These are phyloP conservation scores for Arthrobotrys conoides DNA, from an alignment of 2,329 filamentous ascomycete species.

Conservation along the genomic window DNA sequence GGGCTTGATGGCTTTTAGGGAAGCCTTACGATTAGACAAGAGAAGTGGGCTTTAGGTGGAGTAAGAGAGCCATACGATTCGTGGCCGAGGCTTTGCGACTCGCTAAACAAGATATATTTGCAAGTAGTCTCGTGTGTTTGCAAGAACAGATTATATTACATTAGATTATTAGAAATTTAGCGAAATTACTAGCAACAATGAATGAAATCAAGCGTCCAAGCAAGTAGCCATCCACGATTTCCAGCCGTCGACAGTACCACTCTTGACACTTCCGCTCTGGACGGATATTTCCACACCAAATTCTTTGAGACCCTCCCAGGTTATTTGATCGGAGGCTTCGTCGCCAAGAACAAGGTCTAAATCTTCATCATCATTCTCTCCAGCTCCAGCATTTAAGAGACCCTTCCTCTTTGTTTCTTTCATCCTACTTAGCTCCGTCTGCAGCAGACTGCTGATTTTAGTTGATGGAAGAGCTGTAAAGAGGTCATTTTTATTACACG, in stretches of 20 bases:
- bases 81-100: background rate
- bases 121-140: no score
- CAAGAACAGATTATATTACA: constrained; percentile 14
- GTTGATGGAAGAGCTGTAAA: constrained; percentile 89
- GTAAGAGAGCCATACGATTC: no score
- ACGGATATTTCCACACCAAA: constrained; percentile 52
- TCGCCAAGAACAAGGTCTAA: constrained; percentile 88
- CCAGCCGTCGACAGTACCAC: constrained; percentile 36
- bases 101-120: background rate
- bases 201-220: constrained; percentile 34
- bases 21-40: background rate
- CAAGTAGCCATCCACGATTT: constrained; percentile 48
- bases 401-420: constrained; percentile 83
- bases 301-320: constrained; percentile 47
- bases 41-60: no score
- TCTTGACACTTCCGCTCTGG: constrained; percentile 56
- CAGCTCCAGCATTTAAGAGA: constrained; percentile 84
- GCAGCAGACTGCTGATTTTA: constrained; percentile 81
- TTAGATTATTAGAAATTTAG: constrained; percentile 34
- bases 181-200: constrained; percentile 13
- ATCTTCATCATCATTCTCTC: constrained; percentile 76
- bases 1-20: constrained; percentile 13
- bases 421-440: constrained; percentile 84
- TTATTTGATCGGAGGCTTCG: constrained; percentile 42
- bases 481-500: constrained; percentile 94